Evolutionary conservation across 495 filamentous ascomycete genomes (phyloP), one percentile per base, ranked within the genome.

Genomic region (Penicillium daleae): DNA sequence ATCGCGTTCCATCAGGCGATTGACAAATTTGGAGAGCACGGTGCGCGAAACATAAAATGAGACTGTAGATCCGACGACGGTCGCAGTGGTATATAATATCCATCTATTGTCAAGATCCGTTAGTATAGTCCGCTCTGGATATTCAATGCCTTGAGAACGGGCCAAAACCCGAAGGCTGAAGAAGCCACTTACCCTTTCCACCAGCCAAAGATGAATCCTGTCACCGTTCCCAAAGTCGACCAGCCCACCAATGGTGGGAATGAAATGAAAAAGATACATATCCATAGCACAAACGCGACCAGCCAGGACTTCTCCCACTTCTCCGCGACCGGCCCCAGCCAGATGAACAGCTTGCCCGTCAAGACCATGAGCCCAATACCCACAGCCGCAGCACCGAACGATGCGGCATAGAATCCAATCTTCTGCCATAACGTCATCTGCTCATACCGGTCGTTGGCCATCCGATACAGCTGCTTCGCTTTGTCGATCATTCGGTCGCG

Each of bases 161-260:
- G 26, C 4, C 29, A n/a, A 26, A 6, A 31, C 26, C n/a, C 26
- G 26, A 52, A n/a, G n/a, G 13, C 26, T 17, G 26, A 26, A 50
- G 12, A 46, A 22, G 44, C 53, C 40, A 56, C 84, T 70, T 76
- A 88, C 84, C 95, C 95, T 66, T 86, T 85, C 62, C 93, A 92
- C 64, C 97, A 88, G 0, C 93, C 96, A 77, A 92, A 99, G n/a
- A 99, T 86, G 71, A 97, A 97, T 0, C 95, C 95, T 13, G 91
- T 80, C 29, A 96, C 80, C 1, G 92, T 97, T n/a, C 96, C 83
- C 61, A 88, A 87, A 0, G 90, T 91, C 29, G 89, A 90, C 80
- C 96, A 97, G 8, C 95, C 95, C 67, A 99, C 90, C 61, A 97
- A 71, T 3, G 95, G 95, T 3, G 95, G 95, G 74, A 99, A 97